phyloP scores from a whole-genome alignment of 345 rosid species.

The Sisymbrium irio region DNA sequence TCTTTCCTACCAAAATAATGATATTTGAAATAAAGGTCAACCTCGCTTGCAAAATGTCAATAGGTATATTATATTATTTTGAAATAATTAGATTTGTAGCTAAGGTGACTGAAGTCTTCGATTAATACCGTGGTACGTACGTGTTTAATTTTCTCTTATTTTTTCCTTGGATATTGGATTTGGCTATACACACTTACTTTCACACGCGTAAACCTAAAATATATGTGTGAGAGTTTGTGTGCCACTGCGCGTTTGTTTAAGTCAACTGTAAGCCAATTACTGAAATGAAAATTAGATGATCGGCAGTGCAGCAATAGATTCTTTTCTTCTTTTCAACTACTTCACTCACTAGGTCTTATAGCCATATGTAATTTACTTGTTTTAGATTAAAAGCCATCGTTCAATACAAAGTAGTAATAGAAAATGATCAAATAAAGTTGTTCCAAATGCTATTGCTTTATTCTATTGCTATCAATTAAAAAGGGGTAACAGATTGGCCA shows the following conservation, averaged over 20 bases:
- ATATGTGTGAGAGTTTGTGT: neutral
- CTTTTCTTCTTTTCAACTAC: neutral
- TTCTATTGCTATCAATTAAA: neutral
- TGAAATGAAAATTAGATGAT: neutral
- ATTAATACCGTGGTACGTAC: constrained; percentile 26
- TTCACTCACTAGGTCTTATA: neutral
- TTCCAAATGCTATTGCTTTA: neutral
- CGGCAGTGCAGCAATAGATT: neutral
- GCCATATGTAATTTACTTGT: neutral
- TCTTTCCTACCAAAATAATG: neutral
- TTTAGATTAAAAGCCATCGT: neutral
- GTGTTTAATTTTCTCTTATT: constrained; percentile 1
- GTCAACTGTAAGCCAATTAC: neutral
- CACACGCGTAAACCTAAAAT: neutral
- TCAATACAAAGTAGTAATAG: neutral
- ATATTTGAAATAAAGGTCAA: neutral
- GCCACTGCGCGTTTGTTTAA: neutral
- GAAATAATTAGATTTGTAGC: neutral
- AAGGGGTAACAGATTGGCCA: neutral
- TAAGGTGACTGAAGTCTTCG: constrained; percentile 6
- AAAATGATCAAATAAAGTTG: neutral
- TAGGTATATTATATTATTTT: neutral
- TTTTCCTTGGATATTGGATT: neutral
- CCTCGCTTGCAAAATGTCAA: constrained; percentile 15
- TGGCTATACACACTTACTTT: neutral